Evolutionary conservation across 768 basidiomycete species (phyloP).

Genomic region (Coprinopsis sp.): DNA sequence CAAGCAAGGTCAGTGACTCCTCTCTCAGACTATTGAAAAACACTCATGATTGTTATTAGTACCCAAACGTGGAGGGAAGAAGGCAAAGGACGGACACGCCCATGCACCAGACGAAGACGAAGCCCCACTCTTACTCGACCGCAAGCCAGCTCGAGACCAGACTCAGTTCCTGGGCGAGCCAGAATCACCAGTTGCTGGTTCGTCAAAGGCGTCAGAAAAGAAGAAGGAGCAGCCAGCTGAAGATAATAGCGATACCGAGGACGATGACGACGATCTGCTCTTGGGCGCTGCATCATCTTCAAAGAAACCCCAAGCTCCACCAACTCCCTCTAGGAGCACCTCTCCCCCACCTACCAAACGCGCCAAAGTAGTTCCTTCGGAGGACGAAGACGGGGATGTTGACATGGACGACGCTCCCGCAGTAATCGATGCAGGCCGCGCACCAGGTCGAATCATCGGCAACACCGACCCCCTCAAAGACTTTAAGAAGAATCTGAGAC

Average conservation of each 20-base stretch:
- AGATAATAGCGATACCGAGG: constrained; percentile 52
- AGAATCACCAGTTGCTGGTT: constrained; percentile 1
- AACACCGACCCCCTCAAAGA: constrained; percentile 69
- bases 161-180: constrained; percentile 1
- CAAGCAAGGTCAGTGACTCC: constrained; percentile 54
- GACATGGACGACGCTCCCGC: constrained; percentile 59
- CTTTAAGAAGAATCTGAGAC: constrained; percentile 64
- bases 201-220: constrained; percentile 19
- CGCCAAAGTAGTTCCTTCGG: neutral
- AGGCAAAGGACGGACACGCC: constrained; percentile 59
- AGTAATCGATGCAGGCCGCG: constrained; percentile 59
- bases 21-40: neutral
- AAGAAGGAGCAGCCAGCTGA: constrained; percentile 28
- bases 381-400: constrained; percentile 12
- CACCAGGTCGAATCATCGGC: constrained; percentile 73
- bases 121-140: constrained; percentile 53
- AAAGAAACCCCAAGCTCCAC: constrained; percentile 20
- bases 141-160: constrained; percentile 17
- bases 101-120: constrained; percentile 62
- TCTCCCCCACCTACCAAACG: constrained; percentile 24
- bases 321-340: constrained; percentile 18
- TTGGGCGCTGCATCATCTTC: too few relatives aligned
- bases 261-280: constrained; percentile 27
- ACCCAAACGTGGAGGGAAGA: constrained; percentile 53
- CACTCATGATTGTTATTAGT: constrained; percentile 31